Evolutionary conservation across 2,329 filamentous ascomycete genomes (phyloP).

Genomic region (Colletotrichum lentis): DNA sequence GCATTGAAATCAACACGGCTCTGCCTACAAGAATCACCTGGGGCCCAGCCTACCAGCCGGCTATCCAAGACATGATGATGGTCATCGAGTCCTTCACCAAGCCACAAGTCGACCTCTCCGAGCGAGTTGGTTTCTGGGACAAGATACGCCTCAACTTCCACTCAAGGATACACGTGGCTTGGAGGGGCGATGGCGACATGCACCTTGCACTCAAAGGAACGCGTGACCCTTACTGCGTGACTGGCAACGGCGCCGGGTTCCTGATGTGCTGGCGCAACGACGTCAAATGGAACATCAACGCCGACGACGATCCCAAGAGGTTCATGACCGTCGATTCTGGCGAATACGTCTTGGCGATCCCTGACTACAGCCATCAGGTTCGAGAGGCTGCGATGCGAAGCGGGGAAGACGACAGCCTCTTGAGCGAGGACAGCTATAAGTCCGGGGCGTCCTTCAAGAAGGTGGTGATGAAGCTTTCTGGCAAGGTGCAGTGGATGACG

Average conservation of each 20-base stretch:
- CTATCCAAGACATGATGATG: conserved; percentile 99
- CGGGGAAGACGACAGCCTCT: conserved; percentile 66
- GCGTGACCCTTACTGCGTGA: conserved; percentile 91
- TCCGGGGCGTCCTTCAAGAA: conserved; percentile 93
- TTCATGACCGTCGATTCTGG: conserved; percentile 97
- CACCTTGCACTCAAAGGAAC: conserved; percentile 91
- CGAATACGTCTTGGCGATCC: conserved; percentile 92
- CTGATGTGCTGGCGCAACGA: conserved; percentile 99
- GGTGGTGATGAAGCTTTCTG: conserved; percentile 97
- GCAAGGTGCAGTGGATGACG: conserved; percentile 90
- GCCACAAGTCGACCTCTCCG: conserved; percentile 90
- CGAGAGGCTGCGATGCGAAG: conserved; percentile 65
- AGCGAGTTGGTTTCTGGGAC: conserved; percentile 97
- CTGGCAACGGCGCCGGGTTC: conserved; percentile 91
- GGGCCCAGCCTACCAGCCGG: conserved; percentile 97
- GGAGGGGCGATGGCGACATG: conserved; percentile 96
- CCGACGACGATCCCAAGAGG: conserved; percentile 84
- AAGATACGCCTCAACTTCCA: conserved; percentile 96
- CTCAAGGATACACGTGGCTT: conserved; percentile 85
- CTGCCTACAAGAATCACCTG: conserved; percentile 93
- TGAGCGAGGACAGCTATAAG: conserved; percentile 70
- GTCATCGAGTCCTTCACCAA: conserved; percentile 98
- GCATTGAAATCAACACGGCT: conserved; percentile 90
- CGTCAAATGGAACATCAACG: conserved; percentile 85
- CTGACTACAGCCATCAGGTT: conserved; percentile 90